A percentile compares a stretch with the other conserved stretches of the same genome.
Conservation (phyloP, 495 filamentous ascomycete species). For the Podospora pseudoanserina region DNA sequence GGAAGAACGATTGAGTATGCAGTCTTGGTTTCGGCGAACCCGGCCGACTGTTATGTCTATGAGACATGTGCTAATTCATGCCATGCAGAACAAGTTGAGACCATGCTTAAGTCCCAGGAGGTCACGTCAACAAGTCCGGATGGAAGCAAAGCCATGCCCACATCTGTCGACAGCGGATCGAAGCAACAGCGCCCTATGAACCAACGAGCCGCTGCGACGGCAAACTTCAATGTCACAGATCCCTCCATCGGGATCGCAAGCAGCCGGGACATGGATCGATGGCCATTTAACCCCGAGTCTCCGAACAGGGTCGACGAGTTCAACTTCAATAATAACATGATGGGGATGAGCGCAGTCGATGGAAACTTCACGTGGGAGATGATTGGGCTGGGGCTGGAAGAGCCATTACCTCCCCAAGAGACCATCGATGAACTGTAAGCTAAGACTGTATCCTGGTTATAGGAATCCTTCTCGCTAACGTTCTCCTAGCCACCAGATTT, state of each 20-base stretch:
- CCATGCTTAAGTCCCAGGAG: conserved; percentile 74
- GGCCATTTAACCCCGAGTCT: conserved; percentile 51
- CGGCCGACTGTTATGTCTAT: conserved; percentile 8
- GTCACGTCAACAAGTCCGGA: conserved; percentile 35
- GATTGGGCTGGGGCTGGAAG: conserved; percentile 88
- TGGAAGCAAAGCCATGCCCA: conserved; percentile 30
- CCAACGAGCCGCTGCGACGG: conserved; percentile 34
- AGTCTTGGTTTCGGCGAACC: background rate
- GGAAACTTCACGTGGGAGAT: conserved; percentile 76
- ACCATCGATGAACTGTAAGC: conserved; percentile 86
- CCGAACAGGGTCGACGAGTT: conserved; percentile 49
- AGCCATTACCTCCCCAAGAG: conserved; percentile 82
- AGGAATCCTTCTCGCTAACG: background rate
- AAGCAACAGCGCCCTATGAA: conserved; percentile 25
- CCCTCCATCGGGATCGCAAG: conserved; percentile 43
- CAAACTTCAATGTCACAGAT: conserved; percentile 45
- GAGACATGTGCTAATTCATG: conserved; percentile 19
- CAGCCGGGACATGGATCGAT: conserved; percentile 48
- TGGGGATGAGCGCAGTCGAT: conserved; percentile 44
- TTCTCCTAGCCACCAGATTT: conserved; percentile 65
- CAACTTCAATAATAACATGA: conserved; percentile 39
- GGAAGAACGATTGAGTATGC: conserved; percentile 86
- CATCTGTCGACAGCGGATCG: conserved; percentile 31
- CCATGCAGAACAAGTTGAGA: conserved; percentile 84
- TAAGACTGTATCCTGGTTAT: background rate